A percentile compares a stretch with the other conserved stretches of the same genome.
Conservation (phyloP, 805 yeast genomes). For the Groenewaldozyma salmanticensis region DNA sequence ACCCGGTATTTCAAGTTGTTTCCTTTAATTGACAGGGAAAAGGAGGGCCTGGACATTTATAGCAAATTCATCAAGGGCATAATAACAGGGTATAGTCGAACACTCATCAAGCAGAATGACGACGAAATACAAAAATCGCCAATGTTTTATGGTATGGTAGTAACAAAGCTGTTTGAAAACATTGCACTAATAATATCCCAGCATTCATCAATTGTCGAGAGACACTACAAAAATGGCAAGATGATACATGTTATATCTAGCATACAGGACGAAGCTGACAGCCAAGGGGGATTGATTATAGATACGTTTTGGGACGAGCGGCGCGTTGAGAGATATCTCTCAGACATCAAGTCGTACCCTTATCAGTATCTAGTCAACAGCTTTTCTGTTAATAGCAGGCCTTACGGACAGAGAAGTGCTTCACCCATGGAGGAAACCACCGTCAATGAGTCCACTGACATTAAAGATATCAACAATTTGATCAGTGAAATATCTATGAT, state of each 20-base stretch:
- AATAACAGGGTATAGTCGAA: constrained; percentile 68
- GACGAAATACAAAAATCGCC: constrained; percentile 15
- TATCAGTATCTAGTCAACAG: constrained; percentile 38
- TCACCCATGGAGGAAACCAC: constrained; percentile 13
- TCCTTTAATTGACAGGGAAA: constrained; percentile 70
- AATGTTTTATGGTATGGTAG: constrained; percentile 30
- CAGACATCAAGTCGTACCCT: constrained; percentile 46
- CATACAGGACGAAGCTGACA: constrained; percentile 80
- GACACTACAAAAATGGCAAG: constrained; percentile 53
- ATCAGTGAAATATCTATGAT: constrained; percentile 65
- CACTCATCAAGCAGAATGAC: constrained; percentile 34
- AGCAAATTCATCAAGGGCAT: constrained; percentile 80
- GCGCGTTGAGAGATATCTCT: constrained; percentile 44
- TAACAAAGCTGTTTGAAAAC: constrained; percentile 56
- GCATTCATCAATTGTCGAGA: constrained; percentile 69
- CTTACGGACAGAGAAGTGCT: neutral
- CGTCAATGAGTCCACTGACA: constrained; percentile 29
- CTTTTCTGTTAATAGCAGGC: constrained; percentile 13
- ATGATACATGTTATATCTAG: constrained; percentile 59
- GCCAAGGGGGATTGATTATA: constrained; percentile 81
- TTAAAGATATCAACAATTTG: constrained; percentile 58
- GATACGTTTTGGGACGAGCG: constrained; percentile 79
- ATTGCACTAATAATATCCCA: constrained; percentile 78
- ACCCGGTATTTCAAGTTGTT: constrained; percentile 78
- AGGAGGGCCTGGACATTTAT: constrained; percentile 67